Evolutionary conservation across 768 basidiomycete species (phyloP).

Genomic region (Scleroderma bovista): DNA sequence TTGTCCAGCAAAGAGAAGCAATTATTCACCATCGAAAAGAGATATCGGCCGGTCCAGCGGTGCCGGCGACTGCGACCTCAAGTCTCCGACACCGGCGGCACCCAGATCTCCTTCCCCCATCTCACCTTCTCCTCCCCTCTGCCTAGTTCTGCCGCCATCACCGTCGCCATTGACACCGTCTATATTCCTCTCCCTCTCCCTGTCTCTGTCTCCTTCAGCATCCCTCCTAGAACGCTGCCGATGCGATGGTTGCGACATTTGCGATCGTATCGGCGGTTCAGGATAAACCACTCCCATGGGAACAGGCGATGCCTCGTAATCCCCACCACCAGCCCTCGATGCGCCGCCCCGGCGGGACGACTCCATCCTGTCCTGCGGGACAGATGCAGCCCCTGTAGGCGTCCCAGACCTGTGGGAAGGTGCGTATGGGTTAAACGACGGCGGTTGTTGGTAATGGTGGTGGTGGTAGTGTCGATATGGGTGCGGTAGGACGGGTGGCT

Average conservation of each 20-base stretch:
- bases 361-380: slow-evolving; percentile 1
- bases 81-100: slow-evolving; percentile 10
- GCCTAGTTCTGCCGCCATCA: neutral
- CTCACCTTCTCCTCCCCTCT: neutral
- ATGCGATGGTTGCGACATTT: slow-evolving; percentile 26
- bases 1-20: neutral
- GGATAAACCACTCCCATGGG: slow-evolving; percentile 24
- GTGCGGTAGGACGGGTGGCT: neutral
- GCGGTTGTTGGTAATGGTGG: slow-evolving; percentile 1
- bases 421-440: neutral
- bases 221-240: slow-evolving; percentile 2
- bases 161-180: neutral
- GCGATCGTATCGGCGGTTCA: slow-evolving; percentile 18
- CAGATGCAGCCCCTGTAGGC: neutral
- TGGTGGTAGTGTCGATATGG: neutral
- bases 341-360: neutral
- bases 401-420: slow-evolving; percentile 12
- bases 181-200: neutral
- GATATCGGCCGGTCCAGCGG: slow-evolving; percentile 26
- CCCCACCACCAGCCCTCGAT: neutral
- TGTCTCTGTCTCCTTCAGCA: neutral
- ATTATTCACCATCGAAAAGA: slow-evolving; percentile 17
- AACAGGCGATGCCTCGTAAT: slow-evolving; percentile 22
- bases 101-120: slow-evolving; percentile 6
- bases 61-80: slow-evolving; percentile 20